Evolutionary conservation across 2,329 filamentous ascomycete species (phyloP), one percentile per base, ranked within the genome.

Genomic region (Exophiala oligosperma): DNA sequence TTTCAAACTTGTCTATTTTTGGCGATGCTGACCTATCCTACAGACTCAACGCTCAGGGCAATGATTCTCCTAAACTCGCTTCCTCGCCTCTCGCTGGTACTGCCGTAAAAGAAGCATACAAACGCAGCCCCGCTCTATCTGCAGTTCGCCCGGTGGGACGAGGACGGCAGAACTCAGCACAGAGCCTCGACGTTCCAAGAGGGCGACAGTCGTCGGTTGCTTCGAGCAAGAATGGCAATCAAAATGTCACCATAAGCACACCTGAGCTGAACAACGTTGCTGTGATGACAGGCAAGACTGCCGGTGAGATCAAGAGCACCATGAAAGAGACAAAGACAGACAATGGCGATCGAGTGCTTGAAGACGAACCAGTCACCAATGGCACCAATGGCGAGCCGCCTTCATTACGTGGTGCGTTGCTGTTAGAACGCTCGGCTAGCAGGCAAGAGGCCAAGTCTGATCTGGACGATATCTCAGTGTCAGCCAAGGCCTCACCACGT

Each of bases 1-100:
- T 76, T 9, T n/a, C 21, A 11, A 24, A 49, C 14, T 3, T 35
- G 0, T 14, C 3, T 21, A 9, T 9, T 5, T 11, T 52, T 26
- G 32, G 9, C 12, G 4, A 44, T 40, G 48, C 53, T 58, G 43
- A 53, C 23, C 7, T 44, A 12, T 21, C 9, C 14, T 35, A 5
- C 54, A 66, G 65, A 44, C 50, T 67, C 56, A 64, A 67, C 51
- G 62, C 64, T 7, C 72, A 77, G 62, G 76, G 78, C 26, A 81
- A 79, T 58, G 82, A 86, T 67, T 90, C 90, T 1, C 86, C 89
- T 17, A 87, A 86, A 2, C 78, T 88, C 63, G 83, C 85, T n/a
- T 88, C 91, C 1, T 93, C 92, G 1, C 90, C 91, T 17, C 81
- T 92, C 48, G 79, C 90, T 49, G 82, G 84, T 49, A 83, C 81